Conservation (phyloP, 192 early-diverging fungal genomes). For the Spizellomyces punctatus region DNA sequence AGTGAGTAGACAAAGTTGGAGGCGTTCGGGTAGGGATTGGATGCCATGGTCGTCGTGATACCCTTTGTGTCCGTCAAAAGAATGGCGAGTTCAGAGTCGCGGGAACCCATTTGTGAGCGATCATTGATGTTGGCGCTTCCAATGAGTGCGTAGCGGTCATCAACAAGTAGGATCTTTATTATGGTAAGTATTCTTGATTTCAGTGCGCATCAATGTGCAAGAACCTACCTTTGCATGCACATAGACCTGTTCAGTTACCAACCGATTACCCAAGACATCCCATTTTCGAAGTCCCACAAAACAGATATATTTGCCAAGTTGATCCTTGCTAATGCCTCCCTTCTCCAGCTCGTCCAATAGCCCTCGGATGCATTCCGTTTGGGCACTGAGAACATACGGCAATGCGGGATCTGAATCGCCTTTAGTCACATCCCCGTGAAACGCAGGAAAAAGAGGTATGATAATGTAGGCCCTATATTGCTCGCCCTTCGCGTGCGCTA, state of each 20-base stretch:
- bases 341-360: conserved; percentile 13
- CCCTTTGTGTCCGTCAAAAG: conserved; percentile 73
- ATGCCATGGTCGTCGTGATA: conserved; percentile 74
- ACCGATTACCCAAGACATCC: conserved; percentile 56
- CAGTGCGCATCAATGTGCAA: background rate
- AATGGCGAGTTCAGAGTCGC: conserved; percentile 88
- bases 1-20: conserved; percentile 74
- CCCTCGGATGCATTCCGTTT: conserved; percentile 28
- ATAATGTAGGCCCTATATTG: conserved; percentile 78
- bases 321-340: conserved; percentile 20
- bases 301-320: conserved; percentile 21
- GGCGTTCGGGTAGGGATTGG: conserved; percentile 67
- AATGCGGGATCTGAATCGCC: conserved; percentile 71
- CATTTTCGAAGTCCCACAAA: conserved; percentile 74
- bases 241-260: conserved; percentile 82
- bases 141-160: conserved; percentile 79
- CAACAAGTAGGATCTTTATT: conserved; percentile 66
- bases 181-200: background rate
- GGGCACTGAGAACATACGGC: conserved; percentile 27
- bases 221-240: conserved; percentile 65
- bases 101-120: conserved; percentile 83
- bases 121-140: conserved; percentile 93
- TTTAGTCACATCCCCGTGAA: conserved; percentile 78
- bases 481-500: conserved; percentile 66
- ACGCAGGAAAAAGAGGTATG: conserved; percentile 84